Percentiles rank a stretch among this genome's conserved stretches.
phyloP scores from a whole-genome alignment of 1,284 basidiomycete species.

The Austroboletus niveus region DNA sequence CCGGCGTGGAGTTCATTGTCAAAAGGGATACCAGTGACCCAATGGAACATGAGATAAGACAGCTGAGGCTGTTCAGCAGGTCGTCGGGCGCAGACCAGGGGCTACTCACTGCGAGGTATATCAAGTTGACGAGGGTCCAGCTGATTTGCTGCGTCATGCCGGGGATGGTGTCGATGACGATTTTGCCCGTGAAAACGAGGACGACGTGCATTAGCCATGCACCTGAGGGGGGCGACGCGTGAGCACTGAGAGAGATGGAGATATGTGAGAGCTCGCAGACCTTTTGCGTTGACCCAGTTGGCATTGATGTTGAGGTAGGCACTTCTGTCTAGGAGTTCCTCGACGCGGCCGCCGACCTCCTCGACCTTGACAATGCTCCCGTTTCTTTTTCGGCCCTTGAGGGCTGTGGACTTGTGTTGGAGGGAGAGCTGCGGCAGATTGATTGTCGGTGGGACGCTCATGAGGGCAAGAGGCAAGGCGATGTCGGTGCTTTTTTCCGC shows the following conservation, averaged over 20 bases:
- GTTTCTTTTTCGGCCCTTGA: conserved; percentile 65
- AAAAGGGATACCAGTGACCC: conserved; percentile 96
- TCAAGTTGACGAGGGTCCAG: conserved; percentile 93
- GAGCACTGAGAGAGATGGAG: conserved; percentile 1
- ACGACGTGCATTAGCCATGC: conserved; percentile 98
- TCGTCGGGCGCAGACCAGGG: not conserved
- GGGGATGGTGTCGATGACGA: conserved; percentile 91
- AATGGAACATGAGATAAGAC: conserved; percentile 98
- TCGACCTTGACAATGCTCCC: conserved; percentile 87
- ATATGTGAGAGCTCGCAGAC: conserved; percentile 43
- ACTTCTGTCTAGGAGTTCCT: conserved; percentile 79
- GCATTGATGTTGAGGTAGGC: conserved; percentile 91
- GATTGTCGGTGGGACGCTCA: conserved; percentile 48
- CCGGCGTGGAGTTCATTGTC: conserved; percentile 85
- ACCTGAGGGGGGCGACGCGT: conserved; percentile 46
- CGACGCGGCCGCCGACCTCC: conserved; percentile 76
- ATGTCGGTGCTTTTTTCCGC: not conserved
- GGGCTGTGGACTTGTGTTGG: conserved; percentile 29
- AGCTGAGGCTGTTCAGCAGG: conserved; percentile 51
- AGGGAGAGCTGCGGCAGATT: conserved; percentile 50
- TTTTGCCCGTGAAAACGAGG: conserved; percentile 87
- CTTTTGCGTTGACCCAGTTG: conserved; percentile 98
- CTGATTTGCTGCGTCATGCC: conserved; percentile 92
- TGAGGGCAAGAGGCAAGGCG: conserved; percentile 16
- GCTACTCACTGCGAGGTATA: conserved; percentile 83